These are phyloP conservation scores for Ophiocytium majus DNA, from an alignment of 352 stramenopile species.

Conservation along the genomic window DNA sequence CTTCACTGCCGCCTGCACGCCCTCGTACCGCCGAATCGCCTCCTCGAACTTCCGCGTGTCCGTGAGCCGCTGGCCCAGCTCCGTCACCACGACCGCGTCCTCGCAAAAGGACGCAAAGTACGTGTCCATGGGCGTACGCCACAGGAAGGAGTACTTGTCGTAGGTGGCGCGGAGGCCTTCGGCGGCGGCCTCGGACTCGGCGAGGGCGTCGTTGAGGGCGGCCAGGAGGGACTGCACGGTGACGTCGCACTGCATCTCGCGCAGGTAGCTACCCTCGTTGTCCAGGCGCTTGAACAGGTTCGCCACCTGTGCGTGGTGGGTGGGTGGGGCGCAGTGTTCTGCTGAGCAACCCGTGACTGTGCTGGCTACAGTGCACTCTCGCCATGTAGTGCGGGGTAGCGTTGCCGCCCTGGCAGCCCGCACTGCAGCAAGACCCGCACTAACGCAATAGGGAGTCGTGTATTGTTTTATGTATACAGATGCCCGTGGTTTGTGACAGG, in stretches of 20 bases:
- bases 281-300: slow-evolving; percentile 93
- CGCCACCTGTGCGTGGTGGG: slow-evolving; percentile 63
- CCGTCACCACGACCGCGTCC: slow-evolving; percentile 66
- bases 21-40: slow-evolving; percentile 91
- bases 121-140: slow-evolving; percentile 83
- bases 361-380: slow-evolving; percentile 80
- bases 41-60: slow-evolving; percentile 89
- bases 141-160: slow-evolving; percentile 91
- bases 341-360: slow-evolving; percentile 92
- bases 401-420: no score
- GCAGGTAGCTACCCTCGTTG: slow-evolving; percentile 91
- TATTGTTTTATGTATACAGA: no score
- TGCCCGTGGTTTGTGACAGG: no score
- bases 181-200: slow-evolving; percentile 85
- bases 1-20: slow-evolving; percentile 64
- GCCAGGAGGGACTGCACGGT: slow-evolving; percentile 88
- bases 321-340: no score
- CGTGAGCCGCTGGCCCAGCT: slow-evolving; percentile 78
- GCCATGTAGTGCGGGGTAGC: no score
- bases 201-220: slow-evolving; percentile 83
- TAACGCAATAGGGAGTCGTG: no score
- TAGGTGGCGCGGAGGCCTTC: slow-evolving; percentile 87
- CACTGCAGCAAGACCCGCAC: no score
- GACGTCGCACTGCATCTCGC: slow-evolving; percentile 84
- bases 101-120: slow-evolving; percentile 87